Base-by-base conservation (phyloP, 805 yeast species). In the Starmera caribaea region DNA sequence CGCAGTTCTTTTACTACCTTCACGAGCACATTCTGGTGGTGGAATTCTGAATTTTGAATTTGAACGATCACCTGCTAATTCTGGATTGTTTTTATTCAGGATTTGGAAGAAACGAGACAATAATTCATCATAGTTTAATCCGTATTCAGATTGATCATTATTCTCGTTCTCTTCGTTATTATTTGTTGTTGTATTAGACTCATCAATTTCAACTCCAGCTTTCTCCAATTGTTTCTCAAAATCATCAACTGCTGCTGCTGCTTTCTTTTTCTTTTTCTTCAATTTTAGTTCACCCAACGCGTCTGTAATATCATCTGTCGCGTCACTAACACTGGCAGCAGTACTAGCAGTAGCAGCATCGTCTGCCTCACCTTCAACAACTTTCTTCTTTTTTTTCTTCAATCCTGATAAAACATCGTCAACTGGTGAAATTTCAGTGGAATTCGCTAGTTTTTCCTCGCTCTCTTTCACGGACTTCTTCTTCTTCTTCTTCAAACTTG, bases 11-110 rank as follows among this genome's bases (percentile, higher is more conserved):
- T 92, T 92, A 59, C 79, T 78, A 65, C 98, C 97, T 69, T 92
- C 99, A 71, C 98, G 88, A 63, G 81, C 82, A 63, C 95, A 92
- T 48, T 82, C 73, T 46, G 99, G 99, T 34, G 97, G 97, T 38
- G 98, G 98, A 55, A 92, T 88, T 73, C 90, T 83, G 68, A 89
- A 82, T 66, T 90, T 89, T 40, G 87, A 78, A 33, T 95, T 90
- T 27, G 85, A 73, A 65, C 95, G 80, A 61, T 90, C 97, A 59
- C 97, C 97, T 35, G 97, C 98, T 56, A 92, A 76, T 64, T 92
- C 98, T 45, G 99, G 99, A 69, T 92, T 92, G 67, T 90, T 90
- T 47, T 86, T 81, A 55, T 85, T 87, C 57, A 92, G 73, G 45
- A 90, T 81, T 40, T 68, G 65, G 70, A 89, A 92, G 61, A 92